Base-by-base conservation (phyloP, 768 basidiomycete species). In the Auriscalpium microsporum region DNA sequence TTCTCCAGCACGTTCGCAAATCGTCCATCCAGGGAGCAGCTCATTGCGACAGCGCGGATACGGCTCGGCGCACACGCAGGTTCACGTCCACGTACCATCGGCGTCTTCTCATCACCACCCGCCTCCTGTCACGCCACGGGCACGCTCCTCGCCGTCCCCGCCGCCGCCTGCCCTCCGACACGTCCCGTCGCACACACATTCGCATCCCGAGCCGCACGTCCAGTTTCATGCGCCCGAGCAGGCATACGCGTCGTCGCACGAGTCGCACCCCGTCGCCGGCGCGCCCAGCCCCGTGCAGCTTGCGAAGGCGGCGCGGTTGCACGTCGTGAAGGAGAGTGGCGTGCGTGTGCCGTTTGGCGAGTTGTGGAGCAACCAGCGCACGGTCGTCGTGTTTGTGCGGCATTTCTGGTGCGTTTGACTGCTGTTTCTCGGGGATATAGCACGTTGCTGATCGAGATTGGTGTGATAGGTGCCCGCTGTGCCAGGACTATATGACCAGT, bases 401-500 rank as follows among this genome's bases (percentile, higher is more conserved):
- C 89, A 92, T 68, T 93, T 93, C 70, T 89, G 84, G 87, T 79
- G 50, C 56, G 67, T 60, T 44, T 45, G 28, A 28, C 28, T 28
- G 28, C 17, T 45, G 33, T 37, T 34, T 8, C 53, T 47, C 55
- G 48, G 33, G n/a, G 17, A 3, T 35, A 56, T 56, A 56, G 13
- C 17, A 48, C 11, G 46, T 61, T 48, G 59, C 51, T 52, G 21
- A 50, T 9, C 17, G 52, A 40, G 47, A 19, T 35, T 53, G n/a
- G 33, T 3, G 11, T 9, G 46, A 4, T 44, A 80, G 82, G 78
- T 94, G 91, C 65, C 85, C 88, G 0, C 69, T 83, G 11, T 91
- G 89, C 68, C 90, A 92, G 64, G 92, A 95, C 67, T 96, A 94
- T 68, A 82, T 94, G 77, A 74, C 80, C 44, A 84, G 82, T 36